These are phyloP conservation scores for Aspergillus carlsbadensis DNA, from an alignment of 495 filamentous ascomycete genomes.

Conservation along the genomic window DNA sequence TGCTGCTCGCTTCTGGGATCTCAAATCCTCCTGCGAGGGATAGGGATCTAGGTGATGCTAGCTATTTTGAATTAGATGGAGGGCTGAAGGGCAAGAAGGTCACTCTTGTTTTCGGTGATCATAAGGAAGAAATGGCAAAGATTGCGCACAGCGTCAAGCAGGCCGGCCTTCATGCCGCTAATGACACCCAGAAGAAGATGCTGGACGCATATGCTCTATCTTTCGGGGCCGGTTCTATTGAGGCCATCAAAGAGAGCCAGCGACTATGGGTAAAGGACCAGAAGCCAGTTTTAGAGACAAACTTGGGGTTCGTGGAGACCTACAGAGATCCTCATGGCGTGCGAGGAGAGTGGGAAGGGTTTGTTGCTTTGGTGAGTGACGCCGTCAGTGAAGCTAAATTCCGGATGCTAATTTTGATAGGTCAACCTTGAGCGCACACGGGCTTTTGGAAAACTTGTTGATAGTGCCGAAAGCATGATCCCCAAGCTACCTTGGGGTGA, in stretches of 20 bases:
- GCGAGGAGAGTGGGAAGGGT: slow-evolving; percentile 96
- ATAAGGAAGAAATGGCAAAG: slow-evolving; percentile 75
- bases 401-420: too few species aligned
- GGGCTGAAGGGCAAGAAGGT: slow-evolving; percentile 66
- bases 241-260: slow-evolving; percentile 88
- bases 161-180: slow-evolving; percentile 74
- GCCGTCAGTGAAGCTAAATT: slow-evolving; percentile 19
- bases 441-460: slow-evolving; percentile 85
- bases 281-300: slow-evolving; percentile 82
- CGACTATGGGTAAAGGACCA: slow-evolving; percentile 91
- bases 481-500: slow-evolving; percentile 82
- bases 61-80: slow-evolving; percentile 62
- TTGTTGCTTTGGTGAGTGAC: slow-evolving; percentile 66
- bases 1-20: slow-evolving; percentile 78
- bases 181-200: slow-evolving; percentile 85
- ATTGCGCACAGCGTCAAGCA: slow-evolving; percentile 69
- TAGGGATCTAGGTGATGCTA: slow-evolving; percentile 67
- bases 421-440: slow-evolving; percentile 83
- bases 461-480: slow-evolving; percentile 76
- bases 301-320: slow-evolving; percentile 95
- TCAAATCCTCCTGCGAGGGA: slow-evolving; percentile 55
- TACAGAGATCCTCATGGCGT: slow-evolving; percentile 93
- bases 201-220: slow-evolving; percentile 78
- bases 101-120: slow-evolving; percentile 80
- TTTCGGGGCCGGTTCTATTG: slow-evolving; percentile 79